Evolutionary conservation across 306 rosid genomes (phyloP), one percentile per base, ranked within the genome.

Genomic region (Prunus kanzakura): DNA sequence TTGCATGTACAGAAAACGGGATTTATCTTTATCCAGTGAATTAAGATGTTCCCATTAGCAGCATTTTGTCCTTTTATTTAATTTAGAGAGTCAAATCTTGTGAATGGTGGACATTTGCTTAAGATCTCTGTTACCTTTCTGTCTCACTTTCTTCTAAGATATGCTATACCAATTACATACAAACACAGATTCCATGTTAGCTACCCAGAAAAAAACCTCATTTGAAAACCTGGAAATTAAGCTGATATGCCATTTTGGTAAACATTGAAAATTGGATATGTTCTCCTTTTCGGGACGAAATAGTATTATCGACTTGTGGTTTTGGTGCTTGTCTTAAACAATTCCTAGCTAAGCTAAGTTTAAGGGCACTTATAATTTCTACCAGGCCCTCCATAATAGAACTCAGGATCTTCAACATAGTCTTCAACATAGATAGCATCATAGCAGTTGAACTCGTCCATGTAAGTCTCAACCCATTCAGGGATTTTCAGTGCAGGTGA

Each of bases 371-470:
- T 77, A 0, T 41, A 64, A 76, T 80, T 89, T 70, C 64, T 76
- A 29, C 93, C 92, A 16, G 92, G 97, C 1, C 97, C 97, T 30
- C 97, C 97, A 76, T 82, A 91, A 47, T 81, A 83, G 12, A 91
- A 83, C 38, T 75, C 80, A 55, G 93, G 93, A 79, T 91, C 92
- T 49, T 81, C 88, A 61, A 82, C 62, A 51, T 91, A 87, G 69
- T 89, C 89, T 1, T 50, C 25, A 0, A 63, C 1, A 29, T 74
- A 86, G 2, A n/a, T 3, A 45, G 54, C 78, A 46, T 57, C 80
- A 11, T 89, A 91, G 52, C 93, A 91, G 15, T 81, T 73, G 78
- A 43, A 89, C 77, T 91, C 92, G 2, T 91, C 93, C 0, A 88
- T 10, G 72, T 18, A 84, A 7, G 58, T 16, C 11, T 45, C 23